Base-by-base conservation (phyloP, 345 rosid genomes). In the Geranium brycei region DNA sequence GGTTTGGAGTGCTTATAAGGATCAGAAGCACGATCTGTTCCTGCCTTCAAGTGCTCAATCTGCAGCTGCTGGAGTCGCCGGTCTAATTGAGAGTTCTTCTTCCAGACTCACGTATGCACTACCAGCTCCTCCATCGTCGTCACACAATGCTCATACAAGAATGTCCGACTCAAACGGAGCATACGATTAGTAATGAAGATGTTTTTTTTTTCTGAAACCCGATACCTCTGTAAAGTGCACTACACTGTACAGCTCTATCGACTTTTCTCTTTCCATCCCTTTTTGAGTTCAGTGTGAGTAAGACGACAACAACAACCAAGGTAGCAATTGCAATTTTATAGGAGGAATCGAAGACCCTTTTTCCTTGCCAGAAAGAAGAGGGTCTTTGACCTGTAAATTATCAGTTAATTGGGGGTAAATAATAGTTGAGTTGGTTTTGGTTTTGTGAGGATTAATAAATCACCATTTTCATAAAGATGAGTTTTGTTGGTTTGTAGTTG, bases 1-100 rank as follows among this genome's bases (percentile, higher is more conserved):
- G 99, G 96, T 90, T 7, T 93, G 99, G 99, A 65, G 87, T 30
- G 99, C 96, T 4, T 93, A 93, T 66, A 90, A 93, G 73, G 97
- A 91, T 80, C 99, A 93, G 85, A 93, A 84, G 68, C 99, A 93
- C 31, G 99, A 93, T 73, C 89, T 93, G 40, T 91, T 93, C 83
- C 91, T 93, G 55, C 99, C 97, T 51, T 87, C 97, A 57, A 93
- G 80, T 65, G 96, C 89, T 4, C 96, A 93, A 67, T 90, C 96
- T 28, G 91, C 98, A 0, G 86, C 87, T 35, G 97, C 95, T 0
- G 99, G 99, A 66, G 91, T 93, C 69, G 96, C 99, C 30, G 99
- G 99, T 71, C 81, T 93, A 51, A 93, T 93, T 2, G 99, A 93
- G 74, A 82, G 67, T 81, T 84, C 99, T 3, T 82, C 97, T 18